These are phyloP conservation scores for Elsinoe necatrix DNA, from an alignment of 2,329 filamentous ascomycete species.

Conservation along the genomic window DNA sequence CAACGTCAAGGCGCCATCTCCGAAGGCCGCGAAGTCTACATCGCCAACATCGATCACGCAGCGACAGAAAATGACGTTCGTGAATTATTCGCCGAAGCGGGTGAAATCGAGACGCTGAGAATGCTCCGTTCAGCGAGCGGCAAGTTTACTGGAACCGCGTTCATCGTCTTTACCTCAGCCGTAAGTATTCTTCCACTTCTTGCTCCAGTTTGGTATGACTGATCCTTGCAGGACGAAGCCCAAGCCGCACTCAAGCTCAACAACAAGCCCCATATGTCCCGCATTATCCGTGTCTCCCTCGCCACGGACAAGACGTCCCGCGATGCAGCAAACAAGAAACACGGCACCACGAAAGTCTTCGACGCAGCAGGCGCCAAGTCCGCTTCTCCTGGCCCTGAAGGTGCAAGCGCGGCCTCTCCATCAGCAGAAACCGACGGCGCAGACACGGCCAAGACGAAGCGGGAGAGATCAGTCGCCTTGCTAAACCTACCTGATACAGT, in stretches of 20 bases:
- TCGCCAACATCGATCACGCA: constrained; percentile 78
- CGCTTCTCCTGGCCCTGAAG: constrained; percentile 16
- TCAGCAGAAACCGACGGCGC: constrained; percentile 18
- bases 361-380: not conserved
- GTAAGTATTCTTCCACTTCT: constrained; percentile 5
- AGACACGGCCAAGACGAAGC: constrained; percentile 24
- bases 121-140: constrained; percentile 61
- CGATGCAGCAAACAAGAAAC: constrained; percentile 16
- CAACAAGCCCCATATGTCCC: constrained; percentile 28
- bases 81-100: constrained; percentile 65
- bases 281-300: constrained; percentile 29
- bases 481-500: constrained; percentile 87
- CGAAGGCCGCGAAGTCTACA: constrained; percentile 80
- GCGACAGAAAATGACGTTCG: constrained; percentile 64
- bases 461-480: constrained; percentile 65
- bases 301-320: constrained; percentile 20
- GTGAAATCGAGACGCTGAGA: constrained; percentile 62
- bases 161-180: constrained; percentile 63
- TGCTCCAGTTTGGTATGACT: not conserved
- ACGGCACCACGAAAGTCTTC: constrained; percentile 17
- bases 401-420: constrained; percentile 16
- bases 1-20: constrained; percentile 67
- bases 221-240: constrained; percentile 24
- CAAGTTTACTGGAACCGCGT: constrained; percentile 67
- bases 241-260: constrained; percentile 28